Base-by-base conservation (phyloP, 2,329 filamentous ascomycete species). In the Venturia aucupariae region DNA sequence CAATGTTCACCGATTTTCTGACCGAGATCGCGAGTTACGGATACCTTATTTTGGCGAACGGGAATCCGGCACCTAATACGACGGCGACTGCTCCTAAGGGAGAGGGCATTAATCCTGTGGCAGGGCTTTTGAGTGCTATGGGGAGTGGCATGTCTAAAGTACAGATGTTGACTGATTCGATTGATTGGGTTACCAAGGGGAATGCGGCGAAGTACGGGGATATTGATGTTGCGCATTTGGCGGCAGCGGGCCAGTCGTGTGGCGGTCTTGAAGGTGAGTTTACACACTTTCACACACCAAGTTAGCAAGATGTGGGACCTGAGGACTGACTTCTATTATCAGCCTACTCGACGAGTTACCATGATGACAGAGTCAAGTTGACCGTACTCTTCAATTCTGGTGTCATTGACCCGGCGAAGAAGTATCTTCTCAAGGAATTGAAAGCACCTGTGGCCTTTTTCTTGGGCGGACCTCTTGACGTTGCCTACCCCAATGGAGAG, bases 21-120 rank as follows among this genome's bases (percentile, higher is more conserved):
- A 65, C 39, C 19, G 64, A 65, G 39, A 61, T 65, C 10, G 64
- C 64, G 32, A 38, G 24, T 27, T 44, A 65, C 35, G 64, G 64
- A 24, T 65, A 65, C 63, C 22, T 65, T 8, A 63, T 65, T 39
- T 41, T 65, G 17, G 64, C 64, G 13, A 65, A 65, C 30, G 64
- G 64, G 10, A 13, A 24, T 17, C 62, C 44, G 17, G 35, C 35
- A 8, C 35, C 35, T 38, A 38, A 38, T 38, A 38, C 35, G 35
- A 38, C 35, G 35, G 11, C 35, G 35, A 38, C 35, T 3, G 35
- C 35, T 6, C 35, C 35, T 11, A 38, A 38, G 35, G 35, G 35
- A 1, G 35, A 38, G 35, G 35, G 35, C 1, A 6, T 11, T 11
- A 38, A 17, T 35, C 54, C 24, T 27, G n/a, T 32, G 27, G 54